Percentiles rank a stretch among this genome's conserved stretches.
Conservation (phyloP, 2,329 filamentous ascomycete species). For the Xylaria sp. region DNA sequence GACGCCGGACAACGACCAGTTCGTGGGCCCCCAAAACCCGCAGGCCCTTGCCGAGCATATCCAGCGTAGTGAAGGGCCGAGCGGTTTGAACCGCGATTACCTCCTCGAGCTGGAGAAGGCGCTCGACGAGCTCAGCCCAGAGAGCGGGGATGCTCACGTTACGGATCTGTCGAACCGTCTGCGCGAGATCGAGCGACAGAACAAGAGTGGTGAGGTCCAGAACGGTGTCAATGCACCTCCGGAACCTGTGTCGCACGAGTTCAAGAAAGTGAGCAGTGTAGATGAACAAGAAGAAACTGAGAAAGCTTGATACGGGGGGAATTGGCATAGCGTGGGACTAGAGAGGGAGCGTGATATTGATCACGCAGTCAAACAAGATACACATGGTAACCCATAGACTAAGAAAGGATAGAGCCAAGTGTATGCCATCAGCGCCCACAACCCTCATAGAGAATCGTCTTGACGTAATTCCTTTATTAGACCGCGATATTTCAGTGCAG, state of each 20-base stretch:
- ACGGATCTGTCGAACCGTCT: conserved; percentile 82
- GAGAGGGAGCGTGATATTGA: neutral
- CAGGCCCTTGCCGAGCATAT: conserved; percentile 85
- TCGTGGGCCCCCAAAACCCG: conserved; percentile 84
- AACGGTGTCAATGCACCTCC: neutral
- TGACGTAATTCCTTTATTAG: neutral
- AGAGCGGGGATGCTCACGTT: conserved; percentile 86
- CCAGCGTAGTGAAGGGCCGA: conserved; percentile 78
- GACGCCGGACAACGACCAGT: conserved; percentile 91
- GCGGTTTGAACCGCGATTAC: conserved; percentile 91
- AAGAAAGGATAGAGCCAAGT: conserved; percentile 19
- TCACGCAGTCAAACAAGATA: conserved; percentile 16
- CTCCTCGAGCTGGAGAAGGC: conserved; percentile 82
- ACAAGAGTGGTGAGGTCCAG: conserved; percentile 14
- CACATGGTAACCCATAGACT: conserved; percentile 13
- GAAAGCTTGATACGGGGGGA: conserved; percentile 40
- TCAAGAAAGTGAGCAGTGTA: conserved; percentile 60
- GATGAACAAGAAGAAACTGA: conserved; percentile 69
- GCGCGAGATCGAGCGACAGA: conserved; percentile 64
- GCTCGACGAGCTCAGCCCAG: conserved; percentile 75
- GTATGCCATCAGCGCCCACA: neutral
- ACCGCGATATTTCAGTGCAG: neutral
- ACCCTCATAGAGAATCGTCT: neutral
- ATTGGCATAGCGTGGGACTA: neutral
- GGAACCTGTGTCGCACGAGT: conserved; percentile 49